A percentile compares a stretch with the other conserved stretches of the same genome.
phyloP scores from a whole-genome alignment of 176 grass and related monocot genomes.

The Oryza brachyantha region DNA sequence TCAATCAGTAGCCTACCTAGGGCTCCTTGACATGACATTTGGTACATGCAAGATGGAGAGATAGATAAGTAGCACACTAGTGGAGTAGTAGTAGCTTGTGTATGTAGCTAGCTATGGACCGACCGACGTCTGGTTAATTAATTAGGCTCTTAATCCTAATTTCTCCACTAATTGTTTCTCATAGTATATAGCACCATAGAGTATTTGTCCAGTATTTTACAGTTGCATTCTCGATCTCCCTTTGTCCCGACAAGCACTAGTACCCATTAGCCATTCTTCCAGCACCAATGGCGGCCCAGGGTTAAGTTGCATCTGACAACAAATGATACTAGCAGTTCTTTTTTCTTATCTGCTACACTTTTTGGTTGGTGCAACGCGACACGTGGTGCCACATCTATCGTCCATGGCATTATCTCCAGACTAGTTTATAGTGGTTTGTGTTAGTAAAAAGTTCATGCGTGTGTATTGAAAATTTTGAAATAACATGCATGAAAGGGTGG shows the following conservation, averaged over 20 bases:
- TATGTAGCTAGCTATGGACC: too few relatives aligned
- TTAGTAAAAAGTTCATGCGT: conserved; percentile 19
- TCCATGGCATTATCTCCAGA: conserved; percentile 17
- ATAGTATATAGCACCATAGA: conserved; percentile 28
- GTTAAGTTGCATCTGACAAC: conserved; percentile 20
- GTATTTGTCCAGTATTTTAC: conserved; percentile 21
- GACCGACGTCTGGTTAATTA: not conserved
- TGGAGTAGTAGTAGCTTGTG: not conserved
- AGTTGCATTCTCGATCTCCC: not conserved
- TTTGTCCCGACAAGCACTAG: conserved; percentile 26
- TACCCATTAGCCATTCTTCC: not conserved
- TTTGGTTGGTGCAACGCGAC: not conserved
- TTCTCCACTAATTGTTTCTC: too few relatives aligned
- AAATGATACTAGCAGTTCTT: not conserved
- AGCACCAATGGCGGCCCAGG: conserved; percentile 24
- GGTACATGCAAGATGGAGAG: not conserved
- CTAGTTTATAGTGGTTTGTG: not conserved
- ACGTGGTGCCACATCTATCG: conserved; percentile 24
- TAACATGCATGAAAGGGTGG: not conserved
- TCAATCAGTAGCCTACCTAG: conserved; percentile 32
- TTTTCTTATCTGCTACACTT: conserved; percentile 16
- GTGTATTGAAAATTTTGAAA: conserved; percentile 10
- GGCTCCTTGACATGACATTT: conserved; percentile 32
- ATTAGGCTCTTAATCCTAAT: not conserved
- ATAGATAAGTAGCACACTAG: not conserved